Base-by-base conservation (phyloP, 805 yeast genomes). In the Sporopachydermia lactativora region DNA sequence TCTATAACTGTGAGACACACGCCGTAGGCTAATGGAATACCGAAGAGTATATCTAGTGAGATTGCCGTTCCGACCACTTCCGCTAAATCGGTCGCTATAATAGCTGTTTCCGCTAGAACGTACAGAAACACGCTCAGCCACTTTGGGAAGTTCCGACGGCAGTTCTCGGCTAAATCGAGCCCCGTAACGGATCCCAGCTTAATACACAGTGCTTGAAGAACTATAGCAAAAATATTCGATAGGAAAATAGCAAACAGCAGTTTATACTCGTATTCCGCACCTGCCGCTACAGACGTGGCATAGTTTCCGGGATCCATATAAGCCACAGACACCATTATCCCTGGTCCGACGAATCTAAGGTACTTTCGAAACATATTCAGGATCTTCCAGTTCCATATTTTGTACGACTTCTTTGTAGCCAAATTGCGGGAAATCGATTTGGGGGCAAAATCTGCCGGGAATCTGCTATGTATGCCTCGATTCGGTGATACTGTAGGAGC, bases 281-380 rank as follows among this genome's bases (percentile, higher is more conserved):
- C 96, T 1, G 94, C 84, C 11, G 83, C 71, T 1, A 86, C 94
- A 13, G 92, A 85, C 0, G 95, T 82, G 37, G 94, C 75, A 59
- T 84, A 86, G 58, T 86, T 86, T 35, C 96, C 96, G 1, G 96
- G 95, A 55, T 86, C 96, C 68, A 86, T 81, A 53, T 86, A 88
- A 2, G 95, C 92, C 41, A 88, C 95, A 18, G 86, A 71, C 17
- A 86, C 85, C 74, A 85, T 70, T 35, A 86, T 66, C 0, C 95
- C 95, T 0, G 95, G 95, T 0, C 95, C 95, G 15, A 85, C 64
- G 55, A 86, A 86, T 39, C 69, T 66, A 40, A 71, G 54, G 49
- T 81, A 75, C 58, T 81, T 82, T 44, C 58, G 53, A 17, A 73
- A 39, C 3, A 59, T 54, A 40, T 49, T 43, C n/a, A 24, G 8